phyloP scores from a whole-genome alignment of 2,329 filamentous ascomycete genomes.

The Sclerotinia borealis region DNA sequence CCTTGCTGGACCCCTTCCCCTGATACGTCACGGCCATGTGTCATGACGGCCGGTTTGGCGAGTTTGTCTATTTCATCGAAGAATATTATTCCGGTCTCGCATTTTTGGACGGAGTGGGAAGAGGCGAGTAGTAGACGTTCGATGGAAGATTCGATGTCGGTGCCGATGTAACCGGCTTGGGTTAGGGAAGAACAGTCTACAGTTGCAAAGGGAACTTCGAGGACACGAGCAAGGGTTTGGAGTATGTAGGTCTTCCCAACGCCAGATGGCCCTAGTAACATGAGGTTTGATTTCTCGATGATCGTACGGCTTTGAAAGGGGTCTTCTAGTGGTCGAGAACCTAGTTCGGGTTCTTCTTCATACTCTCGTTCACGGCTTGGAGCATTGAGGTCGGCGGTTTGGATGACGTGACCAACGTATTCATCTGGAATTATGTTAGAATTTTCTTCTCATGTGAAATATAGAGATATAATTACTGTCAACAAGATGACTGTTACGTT shows the following conservation, averaged over 20 bases:
- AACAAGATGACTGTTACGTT: constrained; percentile 61
- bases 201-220: constrained; percentile 95
- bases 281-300: constrained; percentile 91
- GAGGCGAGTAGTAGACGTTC: constrained; percentile 84
- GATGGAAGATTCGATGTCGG: constrained; percentile 94
- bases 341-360: constrained; percentile 18
- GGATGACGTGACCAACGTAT: constrained; percentile 42
- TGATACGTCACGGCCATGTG: constrained; percentile 84
- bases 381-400: constrained; percentile 27
- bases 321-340: constrained; percentile 18
- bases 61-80: constrained; percentile 98
- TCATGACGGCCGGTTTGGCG: constrained; percentile 69
- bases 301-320: constrained; percentile 20
- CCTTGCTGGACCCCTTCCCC: constrained; percentile 97
- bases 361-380: constrained; percentile 8
- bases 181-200: constrained; percentile 95
- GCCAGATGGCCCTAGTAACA: constrained; percentile 85
- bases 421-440: constrained; percentile 45
- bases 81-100: constrained; percentile 90
- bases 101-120: constrained; percentile 77
- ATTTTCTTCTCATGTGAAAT: constrained; percentile 16
- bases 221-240: constrained; percentile 73
- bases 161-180: constrained; percentile 94
- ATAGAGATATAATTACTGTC: constrained; percentile 55
- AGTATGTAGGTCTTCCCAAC: constrained; percentile 96